phyloP scores from a whole-genome alignment of 345 rosid species.

The Trapa bicornis region DNA sequence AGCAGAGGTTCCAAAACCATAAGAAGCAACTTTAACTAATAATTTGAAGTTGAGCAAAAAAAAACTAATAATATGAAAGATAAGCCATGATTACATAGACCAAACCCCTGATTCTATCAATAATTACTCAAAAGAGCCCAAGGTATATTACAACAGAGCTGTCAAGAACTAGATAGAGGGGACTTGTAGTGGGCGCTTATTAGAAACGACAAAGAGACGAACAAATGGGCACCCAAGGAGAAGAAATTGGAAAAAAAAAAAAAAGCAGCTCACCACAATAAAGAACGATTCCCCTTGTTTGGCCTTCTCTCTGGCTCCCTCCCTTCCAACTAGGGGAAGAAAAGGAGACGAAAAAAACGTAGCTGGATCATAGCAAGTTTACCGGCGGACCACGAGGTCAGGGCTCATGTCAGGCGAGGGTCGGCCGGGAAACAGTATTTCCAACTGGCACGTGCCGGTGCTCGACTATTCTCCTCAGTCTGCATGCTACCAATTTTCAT shows the following conservation, averaged over 20 bases:
- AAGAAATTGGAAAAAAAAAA: background rate
- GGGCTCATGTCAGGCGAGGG: background rate
- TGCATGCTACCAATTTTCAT: background rate
- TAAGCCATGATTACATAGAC: background rate
- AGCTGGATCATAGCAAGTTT: background rate
- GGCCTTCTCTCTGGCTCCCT: background rate
- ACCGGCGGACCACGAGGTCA: background rate
- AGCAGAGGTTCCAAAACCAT: background rate
- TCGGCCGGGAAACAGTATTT: background rate
- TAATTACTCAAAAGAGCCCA: background rate
- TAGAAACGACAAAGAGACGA: background rate
- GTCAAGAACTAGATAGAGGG: background rate
- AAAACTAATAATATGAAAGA: background rate
- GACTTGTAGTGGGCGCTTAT: slow-evolving; percentile 1
- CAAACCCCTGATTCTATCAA: background rate
- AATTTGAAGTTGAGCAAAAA: too few relatives aligned
- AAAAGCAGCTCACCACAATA: background rate
- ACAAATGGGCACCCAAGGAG: background rate
- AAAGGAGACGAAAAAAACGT: too few relatives aligned
- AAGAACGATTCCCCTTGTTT: background rate
- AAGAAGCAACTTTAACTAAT: background rate
- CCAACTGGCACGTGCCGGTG: background rate
- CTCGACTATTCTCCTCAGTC: background rate
- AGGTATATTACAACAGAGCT: background rate
- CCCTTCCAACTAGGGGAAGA: too few relatives aligned